phyloP scores from a whole-genome alignment of 352 stramenopile genomes.

The Phytophthora citricola region DNA sequence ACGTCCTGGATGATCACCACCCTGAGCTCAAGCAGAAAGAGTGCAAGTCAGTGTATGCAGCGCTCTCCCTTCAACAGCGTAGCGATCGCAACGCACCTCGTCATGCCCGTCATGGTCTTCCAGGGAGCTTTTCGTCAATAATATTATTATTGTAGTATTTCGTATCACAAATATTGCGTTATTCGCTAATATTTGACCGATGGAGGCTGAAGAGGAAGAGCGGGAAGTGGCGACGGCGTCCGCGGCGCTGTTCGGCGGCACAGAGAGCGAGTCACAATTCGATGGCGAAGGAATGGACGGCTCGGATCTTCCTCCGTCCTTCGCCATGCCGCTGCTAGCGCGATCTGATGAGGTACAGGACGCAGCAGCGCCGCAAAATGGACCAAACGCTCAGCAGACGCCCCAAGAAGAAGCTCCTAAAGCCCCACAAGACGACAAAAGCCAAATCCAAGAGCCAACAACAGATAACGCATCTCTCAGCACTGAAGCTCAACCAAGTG shows the following conservation, averaged over 20 bases:
- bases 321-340: slow-evolving; percentile 50
- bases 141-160: slow-evolving; percentile 11
- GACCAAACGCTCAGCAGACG: background rate
- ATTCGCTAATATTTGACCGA: slow-evolving; percentile 3
- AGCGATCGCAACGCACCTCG: slow-evolving; percentile 44
- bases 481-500: background rate
- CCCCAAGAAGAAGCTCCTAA: slow-evolving; percentile 1
- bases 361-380: background rate
- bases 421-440: slow-evolving; percentile 1
- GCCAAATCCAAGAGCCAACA: background rate
- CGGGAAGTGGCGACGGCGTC: slow-evolving; percentile 54
- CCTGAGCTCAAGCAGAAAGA: slow-evolving; percentile 32
- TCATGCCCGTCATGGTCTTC: slow-evolving; percentile 74
- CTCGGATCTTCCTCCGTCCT: slow-evolving; percentile 52
- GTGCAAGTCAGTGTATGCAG: background rate
- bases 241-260: slow-evolving; percentile 57
- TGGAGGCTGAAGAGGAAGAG: slow-evolving; percentile 52
- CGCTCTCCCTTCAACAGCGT: background rate
- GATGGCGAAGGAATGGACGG: slow-evolving; percentile 62
- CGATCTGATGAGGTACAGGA: slow-evolving; percentile 30
- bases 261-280: slow-evolving; percentile 50
- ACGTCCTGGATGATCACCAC: slow-evolving; percentile 83
- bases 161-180: slow-evolving; percentile 4
- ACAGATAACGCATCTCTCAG: background rate
- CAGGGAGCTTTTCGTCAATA: slow-evolving; percentile 2